These are phyloP conservation scores for Penicillium verrucosum DNA, from an alignment of 2,329 filamentous ascomycete genomes.

Conservation along the genomic window DNA sequence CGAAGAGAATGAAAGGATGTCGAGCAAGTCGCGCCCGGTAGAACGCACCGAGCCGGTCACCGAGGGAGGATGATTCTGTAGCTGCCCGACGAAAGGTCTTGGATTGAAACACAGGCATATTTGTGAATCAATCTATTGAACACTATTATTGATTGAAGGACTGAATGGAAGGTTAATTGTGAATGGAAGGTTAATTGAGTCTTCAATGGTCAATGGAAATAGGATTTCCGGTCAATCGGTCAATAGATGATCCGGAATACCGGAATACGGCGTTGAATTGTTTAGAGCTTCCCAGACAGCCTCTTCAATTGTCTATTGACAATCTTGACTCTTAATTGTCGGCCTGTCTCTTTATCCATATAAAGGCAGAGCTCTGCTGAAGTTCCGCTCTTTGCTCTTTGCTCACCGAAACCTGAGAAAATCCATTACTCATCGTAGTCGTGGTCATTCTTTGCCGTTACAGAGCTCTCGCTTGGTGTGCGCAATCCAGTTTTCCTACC, in stretches of 20 bases:
- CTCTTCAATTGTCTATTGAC: not conserved
- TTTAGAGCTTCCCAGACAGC: constrained; percentile 19
- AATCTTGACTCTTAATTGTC: not conserved
- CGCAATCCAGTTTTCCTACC: not conserved
- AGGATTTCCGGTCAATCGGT: constrained; percentile 6
- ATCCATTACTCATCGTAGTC: not conserved
- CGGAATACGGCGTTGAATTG: constrained; percentile 16
- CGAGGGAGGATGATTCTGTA: constrained; percentile 51
- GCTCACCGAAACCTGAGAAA: not conserved
- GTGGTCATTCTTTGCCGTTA: not conserved
- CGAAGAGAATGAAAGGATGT: constrained; percentile 89
- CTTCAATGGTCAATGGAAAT: not conserved
- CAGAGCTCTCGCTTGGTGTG: not conserved
- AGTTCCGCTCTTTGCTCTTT: not conserved
- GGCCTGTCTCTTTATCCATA: not conserved
- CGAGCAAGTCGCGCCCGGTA: constrained; percentile 74
- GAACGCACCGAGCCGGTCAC: constrained; percentile 65
- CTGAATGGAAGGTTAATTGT: not conserved
- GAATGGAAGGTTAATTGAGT: not conserved
- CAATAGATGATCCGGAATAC: constrained; percentile 19
- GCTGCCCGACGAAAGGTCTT: constrained; percentile 67
- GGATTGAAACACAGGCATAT: constrained; percentile 62
- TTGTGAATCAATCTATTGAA: not conserved
- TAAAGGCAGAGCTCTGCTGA: not conserved
- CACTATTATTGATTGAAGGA: not conserved